These are phyloP conservation scores for Syzygium aqueum DNA, from an alignment of 345 rosid genomes.

Conservation along the genomic window DNA sequence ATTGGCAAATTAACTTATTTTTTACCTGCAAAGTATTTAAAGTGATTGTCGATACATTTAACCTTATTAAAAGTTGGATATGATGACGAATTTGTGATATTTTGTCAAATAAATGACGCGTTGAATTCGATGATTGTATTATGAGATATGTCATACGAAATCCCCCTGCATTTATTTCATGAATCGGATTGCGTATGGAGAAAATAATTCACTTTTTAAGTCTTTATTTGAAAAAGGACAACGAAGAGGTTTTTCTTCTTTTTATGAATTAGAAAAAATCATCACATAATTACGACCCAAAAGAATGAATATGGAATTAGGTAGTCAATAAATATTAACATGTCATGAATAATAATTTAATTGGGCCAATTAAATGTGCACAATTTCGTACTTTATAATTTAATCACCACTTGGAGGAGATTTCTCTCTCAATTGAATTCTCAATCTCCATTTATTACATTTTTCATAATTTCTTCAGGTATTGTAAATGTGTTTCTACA, in stretches of 20 bases:
- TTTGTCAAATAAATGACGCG: not conserved
- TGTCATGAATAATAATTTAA: not conserved
- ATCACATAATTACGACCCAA: not conserved
- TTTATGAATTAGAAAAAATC: not conserved
- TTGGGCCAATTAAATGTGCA: not conserved
- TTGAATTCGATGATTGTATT: rapidly evolving
- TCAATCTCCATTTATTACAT: not conserved
- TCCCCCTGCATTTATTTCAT: not conserved
- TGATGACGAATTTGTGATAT: rapidly evolving
- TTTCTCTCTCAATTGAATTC: not conserved
- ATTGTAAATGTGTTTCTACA: not conserved
- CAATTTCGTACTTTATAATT: not conserved
- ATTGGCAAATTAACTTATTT: not conserved
- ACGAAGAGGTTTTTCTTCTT: not conserved
- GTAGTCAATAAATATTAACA: not conserved
- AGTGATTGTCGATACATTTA: not conserved
- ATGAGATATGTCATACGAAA: not conserved
- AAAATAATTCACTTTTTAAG: not conserved
- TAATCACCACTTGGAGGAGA: not conserved
- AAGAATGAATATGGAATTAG: not conserved
- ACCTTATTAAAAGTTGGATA: not conserved
- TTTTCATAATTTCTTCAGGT: not conserved
- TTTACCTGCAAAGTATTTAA: not conserved
- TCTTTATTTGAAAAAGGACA: not conserved
- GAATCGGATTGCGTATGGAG: not conserved